Evolutionary conservation across 768 basidiomycete genomes (phyloP), one percentile per base, ranked within the genome.

Genomic region (Asterophora lycoperdoides): DNA sequence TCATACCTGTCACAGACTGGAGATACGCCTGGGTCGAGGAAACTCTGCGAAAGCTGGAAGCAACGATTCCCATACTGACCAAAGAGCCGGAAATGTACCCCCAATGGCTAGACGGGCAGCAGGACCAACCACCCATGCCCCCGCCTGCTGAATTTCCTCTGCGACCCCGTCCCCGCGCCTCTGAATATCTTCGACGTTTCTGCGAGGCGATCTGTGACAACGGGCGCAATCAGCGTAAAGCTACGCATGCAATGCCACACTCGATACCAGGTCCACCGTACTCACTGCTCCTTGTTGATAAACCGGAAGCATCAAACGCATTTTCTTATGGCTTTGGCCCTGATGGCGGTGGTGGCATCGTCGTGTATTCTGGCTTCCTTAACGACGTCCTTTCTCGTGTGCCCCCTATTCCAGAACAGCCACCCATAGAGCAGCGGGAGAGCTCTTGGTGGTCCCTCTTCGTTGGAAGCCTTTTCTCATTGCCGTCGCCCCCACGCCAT

Each of bases 261-360:
- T 64, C 73, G 17, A 77, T 85, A 38, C 71, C 87, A 8, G 92
- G 91, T 0, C 89, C 92, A 23, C 93, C 93, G 0, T 98, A 94
- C 63, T 88, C 90, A 29, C 70, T 99, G 5, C 75, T 99, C 37
- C 64, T 99, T n/a, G 81, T 95, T 39, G 90, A 97, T 43, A 83
- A 84, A 52, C 84, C 90, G 1, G 85, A 89, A 51, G 74, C 82
- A 2, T 77, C 81, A 8, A 99, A 97, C 60, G 95, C 96, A 1
- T 96, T 99, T 65, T 90, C 88, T 1, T 97, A 94, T 61, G 95
- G 95, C 1, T 98, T 97, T 56, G 92, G 92, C 10, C 86, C 90
- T 2, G 82, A 93, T 58, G 88, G 90, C 32, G 90, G 85, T 0
- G 93, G 92, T 49, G 95, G 96, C 5, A 80, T 99, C 49, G 94